These are phyloP conservation scores for Saturnispora serradocipensis DNA, from an alignment of 805 yeast genomes.

Conservation along the genomic window DNA sequence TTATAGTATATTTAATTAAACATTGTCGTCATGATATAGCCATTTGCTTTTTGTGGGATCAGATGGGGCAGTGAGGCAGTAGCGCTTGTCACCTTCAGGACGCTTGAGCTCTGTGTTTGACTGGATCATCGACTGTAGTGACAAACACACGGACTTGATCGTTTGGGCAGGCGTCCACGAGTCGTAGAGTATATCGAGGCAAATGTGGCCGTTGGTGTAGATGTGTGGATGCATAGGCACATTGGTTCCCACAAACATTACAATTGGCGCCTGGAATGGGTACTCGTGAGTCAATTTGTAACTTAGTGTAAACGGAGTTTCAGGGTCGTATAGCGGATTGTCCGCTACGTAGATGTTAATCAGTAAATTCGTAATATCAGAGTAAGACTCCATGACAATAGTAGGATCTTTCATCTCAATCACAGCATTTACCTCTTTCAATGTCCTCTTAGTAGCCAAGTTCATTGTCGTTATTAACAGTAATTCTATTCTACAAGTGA, in stretches of 20 bases:
- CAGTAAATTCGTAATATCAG: not conserved
- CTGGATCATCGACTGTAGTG: conserved; percentile 57
- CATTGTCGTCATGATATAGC: conserved; percentile 52
- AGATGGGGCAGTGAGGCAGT: conserved; percentile 43
- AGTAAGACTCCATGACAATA: not conserved
- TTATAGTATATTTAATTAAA: conserved; percentile 11
- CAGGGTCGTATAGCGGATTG: conserved; percentile 4
- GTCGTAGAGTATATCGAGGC: conserved; percentile 54
- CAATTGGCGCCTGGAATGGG: conserved; percentile 11
- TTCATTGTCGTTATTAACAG: not conserved
- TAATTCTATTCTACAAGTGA: not conserved
- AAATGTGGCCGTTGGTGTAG: conserved; percentile 72
- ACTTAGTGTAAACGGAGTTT: not conserved
- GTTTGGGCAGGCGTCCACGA: conserved; percentile 63
- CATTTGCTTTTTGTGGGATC: conserved; percentile 46
- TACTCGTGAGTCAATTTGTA: conserved; percentile 5
- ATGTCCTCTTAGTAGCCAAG: not conserved
- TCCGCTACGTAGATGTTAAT: conserved; percentile 5
- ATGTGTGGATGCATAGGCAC: conserved; percentile 71
- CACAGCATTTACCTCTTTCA: not conserved
- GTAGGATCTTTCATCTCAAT: not conserved
- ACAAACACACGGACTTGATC: conserved; percentile 38
- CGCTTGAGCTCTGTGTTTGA: conserved; percentile 38
- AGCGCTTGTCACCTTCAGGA: conserved; percentile 49
- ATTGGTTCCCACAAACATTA: conserved; percentile 9